Evolutionary conservation across 495 filamentous ascomycete genomes (phyloP), one percentile per base, ranked within the genome.

Genomic region (Xylaria nigripes): DNA sequence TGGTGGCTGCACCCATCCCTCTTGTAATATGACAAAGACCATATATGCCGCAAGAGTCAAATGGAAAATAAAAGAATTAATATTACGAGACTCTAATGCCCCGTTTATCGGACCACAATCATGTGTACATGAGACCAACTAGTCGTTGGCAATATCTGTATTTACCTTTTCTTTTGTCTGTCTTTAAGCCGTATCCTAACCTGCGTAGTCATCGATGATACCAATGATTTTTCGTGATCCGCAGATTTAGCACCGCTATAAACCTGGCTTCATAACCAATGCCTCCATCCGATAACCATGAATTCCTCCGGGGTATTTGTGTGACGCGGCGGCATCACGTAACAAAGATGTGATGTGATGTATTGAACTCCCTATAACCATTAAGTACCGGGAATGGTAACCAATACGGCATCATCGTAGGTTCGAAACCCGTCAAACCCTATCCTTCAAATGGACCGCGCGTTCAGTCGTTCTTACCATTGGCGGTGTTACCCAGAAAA

Each of bases 391-490:
- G 58, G 50, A 60, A 58, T 52, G 45, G 43, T 48, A 51, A 43
- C 41, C 45, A 54, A 53, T 56, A 46, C 53, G 57, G 61, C 56
- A 54, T 25, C 50, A 48, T 54, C 54, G 50, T 30, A 15, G 18
- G 16, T 46, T 44, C 51, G 36, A 51, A 50, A 55, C n/a, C 45
- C 38, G 53, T 52, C 58, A 34, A 22, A n/a, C 50, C 49, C 45
- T 23, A 46, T 42, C 36, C 22, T 34, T 56, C 48, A 52, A 27
- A 51, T 25, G 19, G 29, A 51, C 27, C 34, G 41, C 34, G 51
- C 48, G 43, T 18, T 80, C 73, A 95, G 72, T 94, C 89, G 53
- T 84, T 86, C 76, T 95, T 95, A 59, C 84, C 88, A 51, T 83
- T 81, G 24, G 72, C 68, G 42, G 64, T 72, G 42, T 66, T 74